phyloP scores from a whole-genome alignment of 2,329 filamentous ascomycete genomes.

The Gyromitra esculenta region DNA sequence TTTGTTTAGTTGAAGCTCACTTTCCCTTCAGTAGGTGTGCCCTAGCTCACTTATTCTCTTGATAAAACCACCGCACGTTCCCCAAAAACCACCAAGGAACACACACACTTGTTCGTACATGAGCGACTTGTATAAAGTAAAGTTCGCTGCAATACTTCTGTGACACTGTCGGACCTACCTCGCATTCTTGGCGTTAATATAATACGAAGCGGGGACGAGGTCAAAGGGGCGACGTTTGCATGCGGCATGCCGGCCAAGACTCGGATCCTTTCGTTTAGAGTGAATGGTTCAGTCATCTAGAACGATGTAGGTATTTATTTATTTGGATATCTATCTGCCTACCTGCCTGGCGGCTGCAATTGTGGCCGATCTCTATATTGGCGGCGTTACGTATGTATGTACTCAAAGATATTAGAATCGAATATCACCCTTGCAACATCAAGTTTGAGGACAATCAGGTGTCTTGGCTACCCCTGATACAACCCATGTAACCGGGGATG shows the following conservation, averaged over 20 bases:
- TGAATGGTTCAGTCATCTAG: not conserved
- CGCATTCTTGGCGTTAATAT: not conserved
- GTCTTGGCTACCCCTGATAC: slow-evolving; percentile 23
- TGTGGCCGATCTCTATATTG: slow-evolving; percentile 1
- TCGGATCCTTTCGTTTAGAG: not conserved
- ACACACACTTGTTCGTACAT: not conserved
- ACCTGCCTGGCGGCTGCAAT: not conserved
- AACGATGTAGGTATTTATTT: not conserved
- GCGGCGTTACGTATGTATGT: not conserved
- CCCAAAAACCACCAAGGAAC: not conserved
- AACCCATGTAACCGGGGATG: slow-evolving; percentile 15
- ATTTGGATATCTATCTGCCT: no score
- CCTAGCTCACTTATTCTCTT: not conserved
- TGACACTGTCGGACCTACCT: not conserved
- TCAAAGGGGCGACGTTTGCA: not conserved
- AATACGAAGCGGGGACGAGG: not conserved
- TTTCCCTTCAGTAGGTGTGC: not conserved
- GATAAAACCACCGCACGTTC: not conserved
- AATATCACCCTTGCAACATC: not conserved
- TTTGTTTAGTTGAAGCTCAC: not conserved
- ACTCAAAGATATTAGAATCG: slow-evolving; percentile 2
- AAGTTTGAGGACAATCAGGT: not conserved
- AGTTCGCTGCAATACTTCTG: not conserved
- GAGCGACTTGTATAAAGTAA: not conserved
- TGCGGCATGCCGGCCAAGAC: not conserved